Evolutionary conservation across 208 protist genomes (phyloP).

Genomic region (Entamoeba moshkovskii): DNA sequence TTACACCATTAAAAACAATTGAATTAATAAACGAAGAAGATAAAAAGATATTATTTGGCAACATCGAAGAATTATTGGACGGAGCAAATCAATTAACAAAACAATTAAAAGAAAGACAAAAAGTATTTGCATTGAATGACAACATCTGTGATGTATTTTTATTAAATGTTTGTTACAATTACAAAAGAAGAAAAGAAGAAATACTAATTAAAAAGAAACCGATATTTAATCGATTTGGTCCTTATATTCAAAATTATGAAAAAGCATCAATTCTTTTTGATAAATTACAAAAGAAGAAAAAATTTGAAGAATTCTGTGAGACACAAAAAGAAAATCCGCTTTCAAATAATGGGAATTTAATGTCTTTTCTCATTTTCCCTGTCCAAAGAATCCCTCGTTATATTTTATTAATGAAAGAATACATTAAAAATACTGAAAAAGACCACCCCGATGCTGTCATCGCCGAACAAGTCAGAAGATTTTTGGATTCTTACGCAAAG

Average conservation of each 20-base stretch:
- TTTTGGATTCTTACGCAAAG: not conserved
- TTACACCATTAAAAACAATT: not conserved
- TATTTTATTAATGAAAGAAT: not conserved
- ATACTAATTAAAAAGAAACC: not conserved
- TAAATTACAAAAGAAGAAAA: not conserved
- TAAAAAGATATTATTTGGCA: not conserved
- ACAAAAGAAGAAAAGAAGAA: not conserved
- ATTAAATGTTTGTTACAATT: not conserved
- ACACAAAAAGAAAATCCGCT: not conserved
- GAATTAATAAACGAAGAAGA: not conserved
- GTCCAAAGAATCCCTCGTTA: not conserved
- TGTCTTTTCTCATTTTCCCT: not conserved
- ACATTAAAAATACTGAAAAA: not conserved
- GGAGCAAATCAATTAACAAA: not conserved
- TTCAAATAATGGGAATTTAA: not conserved
- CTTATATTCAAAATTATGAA: not conserved
- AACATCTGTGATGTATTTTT: not conserved
- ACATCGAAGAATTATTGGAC: not conserved
- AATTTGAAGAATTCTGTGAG: not conserved
- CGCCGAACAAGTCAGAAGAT: not conserved
- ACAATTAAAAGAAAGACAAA: not conserved
- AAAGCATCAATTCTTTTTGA: not conserved
- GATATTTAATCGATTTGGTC: not conserved
- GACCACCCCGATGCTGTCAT: not conserved
- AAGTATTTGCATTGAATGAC: not conserved